Evolutionary conservation across 306 rosid species (phyloP).

Genomic region (Castanea mollissima): DNA sequence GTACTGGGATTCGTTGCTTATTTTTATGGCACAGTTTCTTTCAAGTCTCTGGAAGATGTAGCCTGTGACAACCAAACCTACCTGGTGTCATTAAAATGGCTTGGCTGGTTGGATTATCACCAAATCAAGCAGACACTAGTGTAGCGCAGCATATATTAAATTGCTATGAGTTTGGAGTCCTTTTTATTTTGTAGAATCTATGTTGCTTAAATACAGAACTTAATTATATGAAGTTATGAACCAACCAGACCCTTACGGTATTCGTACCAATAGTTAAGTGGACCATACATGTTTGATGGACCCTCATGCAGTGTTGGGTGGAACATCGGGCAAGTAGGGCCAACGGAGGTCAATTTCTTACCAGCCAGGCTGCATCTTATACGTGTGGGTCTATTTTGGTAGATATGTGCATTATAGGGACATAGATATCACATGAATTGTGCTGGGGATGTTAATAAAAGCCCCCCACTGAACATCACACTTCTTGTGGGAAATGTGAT

Average conservation of each 20-base stretch:
- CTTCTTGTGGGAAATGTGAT: constrained; percentile 2
- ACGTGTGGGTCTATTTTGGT: neutral
- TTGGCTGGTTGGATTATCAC: too few relatives aligned
- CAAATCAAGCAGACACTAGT: too few relatives aligned
- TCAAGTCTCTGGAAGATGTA: too few relatives aligned
- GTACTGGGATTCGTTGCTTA: too few relatives aligned
- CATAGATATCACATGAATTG: constrained; percentile 27
- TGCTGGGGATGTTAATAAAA: constrained; percentile 6
- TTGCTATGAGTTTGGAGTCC: too few relatives aligned
- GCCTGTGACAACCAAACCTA: too few relatives aligned
- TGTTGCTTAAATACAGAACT: too few relatives aligned
- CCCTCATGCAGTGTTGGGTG: constrained; percentile 16
- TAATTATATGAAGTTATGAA: neutral
- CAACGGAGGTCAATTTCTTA: neutral
- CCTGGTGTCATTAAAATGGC: too few relatives aligned
- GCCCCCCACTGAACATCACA: constrained; percentile 10
- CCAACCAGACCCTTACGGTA: neutral
- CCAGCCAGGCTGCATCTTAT: constrained; percentile 12
- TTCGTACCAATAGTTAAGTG: neutral
- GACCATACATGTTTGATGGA: neutral
- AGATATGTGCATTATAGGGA: neutral
- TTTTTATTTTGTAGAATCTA: too few relatives aligned
- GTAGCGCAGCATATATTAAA: too few relatives aligned
- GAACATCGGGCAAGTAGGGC: constrained; percentile 22
- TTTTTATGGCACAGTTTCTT: too few relatives aligned